phyloP scores from a whole-genome alignment of 257 asterid genomes.

The Cinchona pubescens region DNA sequence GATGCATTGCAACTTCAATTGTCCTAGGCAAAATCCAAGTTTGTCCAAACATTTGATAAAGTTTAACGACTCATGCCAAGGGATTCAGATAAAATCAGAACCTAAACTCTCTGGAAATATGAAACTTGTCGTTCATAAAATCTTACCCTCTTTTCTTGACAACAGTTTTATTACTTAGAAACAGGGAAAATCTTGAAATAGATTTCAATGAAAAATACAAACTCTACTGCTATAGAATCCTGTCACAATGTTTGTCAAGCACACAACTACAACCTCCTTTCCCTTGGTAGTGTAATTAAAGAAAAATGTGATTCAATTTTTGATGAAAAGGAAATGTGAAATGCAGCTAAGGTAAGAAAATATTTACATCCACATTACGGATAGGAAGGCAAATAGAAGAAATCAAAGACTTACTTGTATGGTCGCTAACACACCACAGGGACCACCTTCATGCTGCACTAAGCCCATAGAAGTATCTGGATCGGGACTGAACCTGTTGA shows the following conservation, averaged over 20 bases:
- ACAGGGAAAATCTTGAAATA: not conserved
- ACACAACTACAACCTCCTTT: not conserved
- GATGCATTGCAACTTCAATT: not conserved
- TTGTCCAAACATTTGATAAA: not conserved
- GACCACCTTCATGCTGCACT: slow-evolving; percentile 99
- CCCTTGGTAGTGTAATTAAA: not conserved
- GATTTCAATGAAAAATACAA: not conserved
- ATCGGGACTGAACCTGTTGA: slow-evolving; percentile 82
- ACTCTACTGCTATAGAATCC: not conserved
- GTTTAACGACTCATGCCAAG: not conserved
- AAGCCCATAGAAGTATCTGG: slow-evolving; percentile 94
- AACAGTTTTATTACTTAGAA: not conserved
- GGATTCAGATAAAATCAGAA: not conserved
- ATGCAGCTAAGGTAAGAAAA: not conserved
- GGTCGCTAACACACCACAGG: slow-evolving; percentile 97
- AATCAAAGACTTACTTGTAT: slow-evolving; percentile 65
- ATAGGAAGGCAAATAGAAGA: slow-evolving; percentile 24
- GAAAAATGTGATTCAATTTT: not conserved
- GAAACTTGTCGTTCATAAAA: not conserved
- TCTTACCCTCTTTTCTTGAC: not conserved
- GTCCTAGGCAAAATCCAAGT: not conserved
- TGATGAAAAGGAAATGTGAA: slow-evolving; percentile 1
- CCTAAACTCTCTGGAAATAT: not conserved
- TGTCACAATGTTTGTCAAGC: not conserved
- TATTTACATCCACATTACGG: slow-evolving; percentile 11